Conservation (phyloP, 495 filamentous ascomycete species). For the Aspergillus heteromorphus region DNA sequence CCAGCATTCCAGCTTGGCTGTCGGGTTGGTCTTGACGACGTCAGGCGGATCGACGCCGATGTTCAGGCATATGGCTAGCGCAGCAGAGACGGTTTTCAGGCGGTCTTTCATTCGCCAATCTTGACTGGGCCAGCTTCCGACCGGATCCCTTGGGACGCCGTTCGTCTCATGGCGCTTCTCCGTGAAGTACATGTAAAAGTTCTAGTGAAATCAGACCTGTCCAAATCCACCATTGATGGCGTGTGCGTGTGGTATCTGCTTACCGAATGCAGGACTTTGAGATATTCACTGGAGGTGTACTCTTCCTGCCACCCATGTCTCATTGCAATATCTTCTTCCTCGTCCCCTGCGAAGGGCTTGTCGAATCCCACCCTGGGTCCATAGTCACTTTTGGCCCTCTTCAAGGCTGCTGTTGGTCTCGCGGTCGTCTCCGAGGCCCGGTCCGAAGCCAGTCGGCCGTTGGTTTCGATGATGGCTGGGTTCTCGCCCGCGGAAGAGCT, state of each 20-base stretch:
- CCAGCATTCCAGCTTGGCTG: conserved; percentile 94
- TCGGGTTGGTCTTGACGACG: conserved; percentile 88
- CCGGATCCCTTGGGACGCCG: conserved; percentile 72
- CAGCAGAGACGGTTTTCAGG: conserved; percentile 92
- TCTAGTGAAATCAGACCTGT: conserved; percentile 20
- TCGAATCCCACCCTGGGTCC: conserved; percentile 42
- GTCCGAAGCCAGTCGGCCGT: conserved; percentile 25
- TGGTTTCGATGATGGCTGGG: conserved; percentile 16
- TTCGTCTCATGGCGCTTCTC: conserved; percentile 98
- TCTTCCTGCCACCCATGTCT: conserved; percentile 61
- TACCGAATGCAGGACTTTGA: conserved; percentile 55
- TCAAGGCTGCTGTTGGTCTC: conserved; percentile 51
- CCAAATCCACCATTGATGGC: background rate
- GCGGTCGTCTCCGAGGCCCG: conserved; percentile 26
- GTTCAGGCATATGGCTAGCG: conserved; percentile 90
- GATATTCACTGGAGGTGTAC: conserved; percentile 54
- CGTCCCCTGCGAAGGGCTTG: conserved; percentile 25
- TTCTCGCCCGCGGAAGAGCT: conserved; percentile 34
- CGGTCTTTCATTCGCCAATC: conserved; percentile 98
- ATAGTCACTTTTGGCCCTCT: conserved; percentile 70
- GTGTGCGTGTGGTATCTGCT: conserved; percentile 11
- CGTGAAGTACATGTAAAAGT: conserved; percentile 97
- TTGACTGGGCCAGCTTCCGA: conserved; percentile 58
- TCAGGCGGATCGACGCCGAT: conserved; percentile 97
- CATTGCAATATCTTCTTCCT: conserved; percentile 51